These are phyloP conservation scores for Torrubiella hemipterigena DNA, from an alignment of 2,329 filamentous ascomycete species.

Conservation along the genomic window DNA sequence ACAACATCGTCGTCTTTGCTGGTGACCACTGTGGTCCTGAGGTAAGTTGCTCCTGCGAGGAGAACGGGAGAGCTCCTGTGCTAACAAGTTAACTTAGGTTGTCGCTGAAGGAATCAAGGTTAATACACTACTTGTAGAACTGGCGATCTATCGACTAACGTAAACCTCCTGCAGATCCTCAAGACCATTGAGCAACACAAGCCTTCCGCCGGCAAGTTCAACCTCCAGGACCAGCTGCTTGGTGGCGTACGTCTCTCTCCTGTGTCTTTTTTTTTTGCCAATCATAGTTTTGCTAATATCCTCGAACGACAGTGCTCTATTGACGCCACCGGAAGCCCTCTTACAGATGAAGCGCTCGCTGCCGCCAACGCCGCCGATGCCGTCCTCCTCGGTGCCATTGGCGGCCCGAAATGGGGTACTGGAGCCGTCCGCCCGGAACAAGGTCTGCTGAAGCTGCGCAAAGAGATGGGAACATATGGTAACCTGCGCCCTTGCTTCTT, in stretches of 20 bases:
- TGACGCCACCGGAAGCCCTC: constrained; percentile 62
- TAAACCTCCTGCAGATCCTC: constrained; percentile 52
- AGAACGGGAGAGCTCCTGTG: constrained; percentile 1
- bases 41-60: constrained; percentile 33
- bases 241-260: constrained; percentile 61
- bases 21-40: constrained; percentile 82
- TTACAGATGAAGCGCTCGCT: constrained; percentile 72
- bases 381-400: constrained; percentile 85
- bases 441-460: constrained; percentile 80
- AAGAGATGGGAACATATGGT: constrained; percentile 86
- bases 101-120: constrained; percentile 80
- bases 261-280: constrained; percentile 1
- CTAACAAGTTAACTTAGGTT: constrained; percentile 35
- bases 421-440: constrained; percentile 82
- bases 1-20: constrained; percentile 70
- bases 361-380: constrained; percentile 81
- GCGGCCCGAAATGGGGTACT: constrained; percentile 93
- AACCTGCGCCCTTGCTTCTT: constrained; percentile 97
- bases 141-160: too few species aligned
- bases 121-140: constrained; percentile 14
- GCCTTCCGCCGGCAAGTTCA: constrained; percentile 63
- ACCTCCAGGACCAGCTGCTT: constrained; percentile 80
- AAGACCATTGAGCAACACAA: constrained; percentile 63
- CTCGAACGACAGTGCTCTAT: constrained; percentile 62
- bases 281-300: background rate